Percentiles rank a stretch among this genome's conserved stretches.
Conservation (phyloP, 495 filamentous ascomycete genomes). For the Aspergillus campestris region DNA sequence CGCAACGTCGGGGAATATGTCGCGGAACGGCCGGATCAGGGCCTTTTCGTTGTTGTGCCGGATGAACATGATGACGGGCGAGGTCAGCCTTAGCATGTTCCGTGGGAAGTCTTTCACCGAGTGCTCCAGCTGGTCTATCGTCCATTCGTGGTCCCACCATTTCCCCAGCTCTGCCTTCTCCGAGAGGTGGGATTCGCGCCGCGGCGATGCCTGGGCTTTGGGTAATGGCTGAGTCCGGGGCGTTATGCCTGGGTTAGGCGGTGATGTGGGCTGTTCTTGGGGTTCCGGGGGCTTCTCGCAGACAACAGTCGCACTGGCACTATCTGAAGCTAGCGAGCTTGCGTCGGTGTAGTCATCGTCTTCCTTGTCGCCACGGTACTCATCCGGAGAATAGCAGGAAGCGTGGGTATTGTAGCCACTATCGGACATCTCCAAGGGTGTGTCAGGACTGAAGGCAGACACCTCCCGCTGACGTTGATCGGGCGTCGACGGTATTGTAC, state of each 20-base stretch:
- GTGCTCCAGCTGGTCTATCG: constrained; percentile 36
- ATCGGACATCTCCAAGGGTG: constrained; percentile 32
- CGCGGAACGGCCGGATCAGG: constrained; percentile 39
- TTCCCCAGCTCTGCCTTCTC: constrained; percentile 28
- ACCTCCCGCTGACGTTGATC: constrained; percentile 34
- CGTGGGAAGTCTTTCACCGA: constrained; percentile 36
- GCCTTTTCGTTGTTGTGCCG: constrained; percentile 32
- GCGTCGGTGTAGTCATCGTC: constrained; percentile 26
- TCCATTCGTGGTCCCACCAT: constrained; percentile 39
- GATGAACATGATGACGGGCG: constrained; percentile 36
- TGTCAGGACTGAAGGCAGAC: constrained; percentile 40
- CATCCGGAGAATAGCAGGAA: constrained; percentile 21
- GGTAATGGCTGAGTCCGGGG: constrained; percentile 9
- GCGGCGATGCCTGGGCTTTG: constrained; percentile 17
- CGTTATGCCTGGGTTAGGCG: constrained; percentile 17
- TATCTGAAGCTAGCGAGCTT: constrained; percentile 25
- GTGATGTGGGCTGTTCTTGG: constrained; percentile 10
- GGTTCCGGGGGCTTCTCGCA: constrained; percentile 17
- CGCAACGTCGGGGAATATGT: constrained; percentile 48
- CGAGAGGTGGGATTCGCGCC: constrained; percentile 15
- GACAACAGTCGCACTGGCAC: constrained; percentile 20
- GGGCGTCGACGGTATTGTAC: constrained; percentile 26
- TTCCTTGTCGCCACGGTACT: constrained; percentile 18
- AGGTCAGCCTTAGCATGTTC: constrained; percentile 37
- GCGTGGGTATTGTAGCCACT: constrained; percentile 30